Evolutionary conservation across 2,329 filamentous ascomycete species (phyloP).

Genomic region (Diaporthe ampelina): DNA sequence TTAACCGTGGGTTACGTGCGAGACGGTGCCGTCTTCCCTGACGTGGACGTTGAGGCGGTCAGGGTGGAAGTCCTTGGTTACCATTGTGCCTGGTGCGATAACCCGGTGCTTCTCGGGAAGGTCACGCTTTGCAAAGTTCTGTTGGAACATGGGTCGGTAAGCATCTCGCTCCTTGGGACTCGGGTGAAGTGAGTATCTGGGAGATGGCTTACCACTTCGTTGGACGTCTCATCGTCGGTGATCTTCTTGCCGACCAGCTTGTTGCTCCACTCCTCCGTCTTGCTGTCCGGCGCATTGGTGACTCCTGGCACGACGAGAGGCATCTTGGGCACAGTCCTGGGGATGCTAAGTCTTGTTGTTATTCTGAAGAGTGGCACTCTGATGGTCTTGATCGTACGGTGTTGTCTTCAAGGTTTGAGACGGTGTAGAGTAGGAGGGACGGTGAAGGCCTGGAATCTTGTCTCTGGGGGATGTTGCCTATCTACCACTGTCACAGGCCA

Average conservation of each 20-base stretch:
- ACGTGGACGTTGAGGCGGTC: slow-evolving; percentile 72
- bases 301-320: slow-evolving; percentile 75
- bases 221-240: slow-evolving; percentile 60
- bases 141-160: neutral
- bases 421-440: neutral
- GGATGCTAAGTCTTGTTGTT: slow-evolving; percentile 10
- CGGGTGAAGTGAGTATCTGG: too few relatives aligned
- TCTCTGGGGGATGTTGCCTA: neutral
- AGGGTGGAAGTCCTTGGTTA: slow-evolving; percentile 69
- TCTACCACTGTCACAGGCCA: slow-evolving; percentile 13
- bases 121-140: slow-evolving; percentile 73
- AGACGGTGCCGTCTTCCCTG: slow-evolving; percentile 71
- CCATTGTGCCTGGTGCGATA: slow-evolving; percentile 68
- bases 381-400: neutral
- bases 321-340: slow-evolving; percentile 60
- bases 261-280: slow-evolving; percentile 71
- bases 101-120: slow-evolving; percentile 70
- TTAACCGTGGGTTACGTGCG: slow-evolving; percentile 70
- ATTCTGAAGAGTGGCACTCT: slow-evolving; percentile 18
- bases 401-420: neutral
- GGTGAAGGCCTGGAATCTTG: neutral
- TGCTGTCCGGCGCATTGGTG: slow-evolving; percentile 59
- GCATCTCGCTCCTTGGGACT: neutral
- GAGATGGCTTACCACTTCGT: slow-evolving; percentile 63
- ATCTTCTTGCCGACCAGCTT: slow-evolving; percentile 76